Evolutionary conservation across 257 asterid genomes (phyloP).

Genomic region (Solanum ossicruentum): DNA sequence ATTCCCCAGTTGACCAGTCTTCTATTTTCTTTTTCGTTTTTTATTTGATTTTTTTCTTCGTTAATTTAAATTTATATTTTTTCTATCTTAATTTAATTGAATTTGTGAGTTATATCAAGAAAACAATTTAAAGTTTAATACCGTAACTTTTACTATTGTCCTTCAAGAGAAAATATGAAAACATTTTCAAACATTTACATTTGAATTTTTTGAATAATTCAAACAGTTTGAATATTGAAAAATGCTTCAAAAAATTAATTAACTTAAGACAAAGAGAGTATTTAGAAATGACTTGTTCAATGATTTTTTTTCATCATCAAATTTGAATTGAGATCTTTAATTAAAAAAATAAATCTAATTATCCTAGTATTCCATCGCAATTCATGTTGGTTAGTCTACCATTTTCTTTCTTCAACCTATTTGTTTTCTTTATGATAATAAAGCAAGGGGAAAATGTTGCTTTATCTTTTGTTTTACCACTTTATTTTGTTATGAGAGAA

Average conservation of each 20-base stretch:
- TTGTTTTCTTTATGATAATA: background rate
- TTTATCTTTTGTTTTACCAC: background rate
- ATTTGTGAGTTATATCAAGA: too few relatives aligned
- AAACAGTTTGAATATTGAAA: too few relatives aligned
- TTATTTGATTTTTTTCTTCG: fast-evolving
- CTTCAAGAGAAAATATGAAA: too few relatives aligned
- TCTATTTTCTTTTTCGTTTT: background rate
- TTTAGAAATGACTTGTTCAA: fast-evolving
- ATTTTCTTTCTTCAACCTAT: background rate
- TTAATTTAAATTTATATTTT: background rate
- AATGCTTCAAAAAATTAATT: too few relatives aligned
- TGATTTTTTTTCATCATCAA: too few relatives aligned
- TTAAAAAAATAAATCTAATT: background rate
- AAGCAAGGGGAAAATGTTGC: background rate
- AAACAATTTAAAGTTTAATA: too few relatives aligned
- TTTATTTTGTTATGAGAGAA: background rate
- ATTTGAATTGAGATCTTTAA: fast-evolving
- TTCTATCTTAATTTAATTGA: too few relatives aligned
- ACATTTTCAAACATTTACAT: too few relatives aligned
- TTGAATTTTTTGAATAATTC: too few relatives aligned
- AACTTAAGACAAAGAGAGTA: too few relatives aligned
- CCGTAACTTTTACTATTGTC: too few relatives aligned
- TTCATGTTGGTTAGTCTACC: background rate
- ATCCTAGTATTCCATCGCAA: background rate
- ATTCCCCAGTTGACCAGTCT: conserved; percentile 14